Evolutionary conservation across 768 basidiomycete genomes (phyloP), one percentile per base, ranked within the genome.

Genomic region (Kwoniella heveanensis): DNA sequence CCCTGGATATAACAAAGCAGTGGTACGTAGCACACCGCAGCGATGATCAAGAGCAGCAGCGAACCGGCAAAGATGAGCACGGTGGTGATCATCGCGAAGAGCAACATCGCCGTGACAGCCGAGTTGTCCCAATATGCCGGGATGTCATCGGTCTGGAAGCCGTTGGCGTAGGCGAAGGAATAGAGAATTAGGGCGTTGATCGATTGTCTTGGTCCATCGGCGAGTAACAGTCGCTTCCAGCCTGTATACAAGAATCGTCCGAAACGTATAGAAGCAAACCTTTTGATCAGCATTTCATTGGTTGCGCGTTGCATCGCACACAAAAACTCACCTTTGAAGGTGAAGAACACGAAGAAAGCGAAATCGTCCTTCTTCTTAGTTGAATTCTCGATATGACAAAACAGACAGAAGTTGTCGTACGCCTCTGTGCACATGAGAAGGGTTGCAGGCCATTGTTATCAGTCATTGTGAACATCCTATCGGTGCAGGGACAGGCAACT

Each of bases 291-390:
- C 15, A 49, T 32, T 29, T 13, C n/a, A 27, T 19, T 0, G 30
- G 21, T 22, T 27, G 51, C 22, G 37, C n/a, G n/a, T n/a, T 50
- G 10, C 26, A 36, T 26, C 13, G 32, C 32, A 13, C 32, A 32
- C 32, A 13, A 32, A 6, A 13, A 32, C 32, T 32, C 32, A 91
- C 95, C 95, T 84, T 99, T 99, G 86, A 99, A 98, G 0, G 90
- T 90, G 82, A 99, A 99, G 86, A 98, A 99, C 77, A 98, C 86
- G 81, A 96, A 99, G 85, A 98, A 98, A 32, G 95, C 94, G 81
- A 99, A 93, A 76, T 96, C 92, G 77, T 99, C 96, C 80, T 89
- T 93, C 66, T 87, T 88, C 85, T 95, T 97, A 29, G 92, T 93
- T 26, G 96, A 98, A 76, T 91, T 88, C 76, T 88, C 88, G 81